These are phyloP conservation scores for Ramichloridium luteum DNA, from an alignment of 2,329 filamentous ascomycete species.

Conservation along the genomic window DNA sequence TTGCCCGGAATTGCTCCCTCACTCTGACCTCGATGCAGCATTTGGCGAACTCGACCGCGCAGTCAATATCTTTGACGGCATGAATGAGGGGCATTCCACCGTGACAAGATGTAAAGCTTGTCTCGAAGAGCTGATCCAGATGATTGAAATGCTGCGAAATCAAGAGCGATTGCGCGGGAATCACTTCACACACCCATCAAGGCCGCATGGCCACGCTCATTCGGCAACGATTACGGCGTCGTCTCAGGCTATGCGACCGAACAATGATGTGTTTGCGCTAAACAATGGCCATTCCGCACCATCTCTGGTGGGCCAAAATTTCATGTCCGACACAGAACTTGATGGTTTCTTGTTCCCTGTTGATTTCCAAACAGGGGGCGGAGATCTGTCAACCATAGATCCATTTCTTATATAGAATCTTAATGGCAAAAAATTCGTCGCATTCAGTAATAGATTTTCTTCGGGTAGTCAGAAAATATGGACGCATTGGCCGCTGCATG, in stretches of 20 bases:
- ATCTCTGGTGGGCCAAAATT: too few relatives aligned
- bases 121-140: conserved; percentile 4
- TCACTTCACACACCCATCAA: background rate
- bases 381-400: too few relatives aligned
- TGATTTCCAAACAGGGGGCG: conserved; percentile 7
- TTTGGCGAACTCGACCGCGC: conserved; percentile 3
- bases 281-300: background rate
- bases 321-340: conserved; percentile 4
- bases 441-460: too few relatives aligned
- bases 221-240: background rate
- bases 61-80: conserved; percentile 5
- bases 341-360: conserved; percentile 8
- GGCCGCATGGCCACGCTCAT: background rate
- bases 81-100: conserved; percentile 5
- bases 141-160: conserved; percentile 2
- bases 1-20: conserved; percentile 3
- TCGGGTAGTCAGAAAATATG: too few relatives aligned
- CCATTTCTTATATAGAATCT: too few relatives aligned
- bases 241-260: too few relatives aligned
- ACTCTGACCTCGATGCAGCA: conserved; percentile 3
- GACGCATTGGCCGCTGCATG: too few relatives aligned
- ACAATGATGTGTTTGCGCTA: background rate
- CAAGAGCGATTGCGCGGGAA: background rate
- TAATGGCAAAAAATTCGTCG: too few relatives aligned
- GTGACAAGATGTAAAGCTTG: conserved; percentile 4